Conservation (phyloP, 148 eudicot species). For the Talinum fruticosum region DNA sequence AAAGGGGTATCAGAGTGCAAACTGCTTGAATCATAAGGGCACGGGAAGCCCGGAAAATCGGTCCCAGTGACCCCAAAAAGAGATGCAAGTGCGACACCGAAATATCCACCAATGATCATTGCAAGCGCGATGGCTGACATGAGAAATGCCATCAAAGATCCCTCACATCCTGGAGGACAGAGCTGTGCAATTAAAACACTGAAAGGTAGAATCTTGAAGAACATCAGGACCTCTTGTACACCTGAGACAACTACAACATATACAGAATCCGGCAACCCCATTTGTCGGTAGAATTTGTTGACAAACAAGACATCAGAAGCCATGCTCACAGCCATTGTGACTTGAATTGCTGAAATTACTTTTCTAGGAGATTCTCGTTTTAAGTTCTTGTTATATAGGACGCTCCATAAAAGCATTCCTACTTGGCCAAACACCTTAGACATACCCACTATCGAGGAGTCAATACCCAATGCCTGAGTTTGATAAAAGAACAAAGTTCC, state of each 20-base stretch:
- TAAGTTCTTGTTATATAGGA: constrained; percentile 47
- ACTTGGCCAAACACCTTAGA: constrained; percentile 94
- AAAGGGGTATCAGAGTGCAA: constrained; percentile 64
- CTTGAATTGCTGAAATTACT: constrained; percentile 63
- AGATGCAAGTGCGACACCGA: constrained; percentile 84
- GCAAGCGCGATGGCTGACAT: constrained; percentile 84
- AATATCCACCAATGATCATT: constrained; percentile 73
- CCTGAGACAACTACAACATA: constrained; percentile 76
- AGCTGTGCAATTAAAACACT: constrained; percentile 70
- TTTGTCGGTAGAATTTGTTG: constrained; percentile 49
- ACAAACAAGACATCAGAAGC: constrained; percentile 77
- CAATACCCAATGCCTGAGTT: constrained; percentile 61
- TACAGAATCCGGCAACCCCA: constrained; percentile 68
- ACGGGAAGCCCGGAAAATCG: constrained; percentile 64
- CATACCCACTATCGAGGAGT: constrained; percentile 70
- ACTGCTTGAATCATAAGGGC: constrained; percentile 71
- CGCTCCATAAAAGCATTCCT: constrained; percentile 81
- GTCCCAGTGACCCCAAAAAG: constrained; percentile 54
- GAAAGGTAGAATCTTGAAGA: constrained; percentile 80
- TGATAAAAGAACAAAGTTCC: constrained; percentile 96
- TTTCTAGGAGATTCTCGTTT: constrained; percentile 65
- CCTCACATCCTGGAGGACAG: constrained; percentile 92
- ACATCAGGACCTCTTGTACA: constrained; percentile 56
- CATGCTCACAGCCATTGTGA: constrained; percentile 64
- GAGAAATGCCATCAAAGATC: constrained; percentile 89